These are phyloP conservation scores for Lactarius hengduanensis DNA, from an alignment of 768 basidiomycete species.

Conservation along the genomic window DNA sequence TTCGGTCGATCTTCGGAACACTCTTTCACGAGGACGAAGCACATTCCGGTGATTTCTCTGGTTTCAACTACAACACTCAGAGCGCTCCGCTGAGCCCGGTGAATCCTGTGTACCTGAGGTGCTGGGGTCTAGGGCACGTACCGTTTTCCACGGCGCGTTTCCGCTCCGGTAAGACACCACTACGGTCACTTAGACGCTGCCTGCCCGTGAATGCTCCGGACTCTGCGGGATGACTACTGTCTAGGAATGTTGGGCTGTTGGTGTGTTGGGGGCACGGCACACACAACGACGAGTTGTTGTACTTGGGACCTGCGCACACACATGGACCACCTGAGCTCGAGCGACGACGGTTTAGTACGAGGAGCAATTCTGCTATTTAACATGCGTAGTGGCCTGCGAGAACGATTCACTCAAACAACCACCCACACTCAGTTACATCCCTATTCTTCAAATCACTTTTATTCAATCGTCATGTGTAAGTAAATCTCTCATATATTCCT, in stretches of 20 bases:
- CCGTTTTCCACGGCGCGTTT: background rate
- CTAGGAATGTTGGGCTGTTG: background rate
- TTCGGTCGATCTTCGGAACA: background rate
- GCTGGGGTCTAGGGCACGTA: conserved; percentile 6
- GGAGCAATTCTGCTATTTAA: conserved; percentile 11
- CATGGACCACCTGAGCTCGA: background rate
- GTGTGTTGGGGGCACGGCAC: background rate
- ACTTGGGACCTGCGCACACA: background rate
- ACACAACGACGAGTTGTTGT: conserved; percentile 15
- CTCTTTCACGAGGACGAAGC: background rate
- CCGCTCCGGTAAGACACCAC: background rate
- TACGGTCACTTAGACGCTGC: background rate
- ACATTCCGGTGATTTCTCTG: background rate
- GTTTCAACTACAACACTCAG: background rate
- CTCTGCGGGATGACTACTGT: background rate
- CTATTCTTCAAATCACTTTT: background rate
- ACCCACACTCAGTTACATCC: background rate
- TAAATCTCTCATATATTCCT: background rate
- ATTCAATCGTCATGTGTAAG: conserved; percentile 6
- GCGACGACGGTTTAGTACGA: background rate
- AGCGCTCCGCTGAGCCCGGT: conserved; percentile 8
- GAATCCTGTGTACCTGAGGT: background rate
- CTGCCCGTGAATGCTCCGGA: background rate
- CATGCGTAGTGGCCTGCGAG: background rate
- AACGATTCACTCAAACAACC: background rate